These are phyloP conservation scores for Hanseniaspora lachancei DNA, from an alignment of 805 yeast species.

Conservation along the genomic window DNA sequence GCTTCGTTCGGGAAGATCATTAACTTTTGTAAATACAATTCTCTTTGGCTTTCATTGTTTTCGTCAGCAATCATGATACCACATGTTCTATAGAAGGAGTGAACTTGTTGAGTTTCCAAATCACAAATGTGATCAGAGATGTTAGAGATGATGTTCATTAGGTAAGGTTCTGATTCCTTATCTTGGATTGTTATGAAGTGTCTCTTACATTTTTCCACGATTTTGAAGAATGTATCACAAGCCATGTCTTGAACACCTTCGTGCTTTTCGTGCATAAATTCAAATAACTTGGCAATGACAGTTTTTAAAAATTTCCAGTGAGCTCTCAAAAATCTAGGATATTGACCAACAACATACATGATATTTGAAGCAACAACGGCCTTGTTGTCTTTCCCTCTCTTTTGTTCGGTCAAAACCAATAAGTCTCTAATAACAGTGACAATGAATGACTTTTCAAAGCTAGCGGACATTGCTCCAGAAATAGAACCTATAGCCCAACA, in stretches of 20 bases:
- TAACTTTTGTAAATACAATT: conserved; percentile 56
- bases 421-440: conserved; percentile 88
- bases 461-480: conserved; percentile 97
- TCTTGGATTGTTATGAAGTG: conserved; percentile 84
- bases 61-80: conserved; percentile 88
- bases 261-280: conserved; percentile 99
- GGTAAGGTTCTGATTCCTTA: conserved; percentile 78
- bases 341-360: conserved; percentile 98
- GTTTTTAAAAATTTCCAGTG: conserved; percentile 97
- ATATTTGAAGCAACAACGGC: conserved; percentile 99
- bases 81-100: conserved; percentile 94
- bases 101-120: conserved; percentile 92
- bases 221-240: conserved; percentile 95
- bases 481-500: conserved; percentile 99
- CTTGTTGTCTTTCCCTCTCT: conserved; percentile 93
- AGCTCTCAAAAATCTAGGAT: conserved; percentile 91
- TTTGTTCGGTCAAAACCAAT: conserved; percentile 83
- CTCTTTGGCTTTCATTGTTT: conserved; percentile 52
- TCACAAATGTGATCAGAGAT: conserved; percentile 82
- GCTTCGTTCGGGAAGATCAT: conserved; percentile 91
- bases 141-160: conserved; percentile 73
- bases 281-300: conserved; percentile 87
- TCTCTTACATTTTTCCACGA: conserved; percentile 85
- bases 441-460: conserved; percentile 85
- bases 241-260: conserved; percentile 99